Conservation (phyloP, 441 rosid genomes). For the Corymbia citriodora region DNA sequence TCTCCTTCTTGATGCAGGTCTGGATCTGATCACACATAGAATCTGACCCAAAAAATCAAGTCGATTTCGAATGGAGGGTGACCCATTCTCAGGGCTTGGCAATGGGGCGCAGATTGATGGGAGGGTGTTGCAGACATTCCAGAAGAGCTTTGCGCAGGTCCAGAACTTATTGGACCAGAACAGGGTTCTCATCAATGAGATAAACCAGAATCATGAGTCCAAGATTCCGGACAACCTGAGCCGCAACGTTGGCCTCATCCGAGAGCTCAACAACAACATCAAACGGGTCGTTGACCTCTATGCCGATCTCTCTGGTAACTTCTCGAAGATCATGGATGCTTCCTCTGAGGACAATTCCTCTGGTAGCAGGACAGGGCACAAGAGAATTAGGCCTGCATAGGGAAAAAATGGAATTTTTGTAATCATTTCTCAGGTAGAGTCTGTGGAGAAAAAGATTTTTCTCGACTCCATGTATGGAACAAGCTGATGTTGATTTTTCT, state of each 20-base stretch:
- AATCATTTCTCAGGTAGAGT: not conserved
- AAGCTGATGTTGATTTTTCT: not conserved
- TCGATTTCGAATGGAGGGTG: conserved; percentile 11
- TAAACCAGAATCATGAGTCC: conserved; percentile 18
- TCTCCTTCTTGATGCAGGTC: not conserved
- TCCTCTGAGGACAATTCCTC: conserved; percentile 16
- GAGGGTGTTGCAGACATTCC: conserved; percentile 14
- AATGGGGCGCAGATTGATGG: conserved; percentile 3
- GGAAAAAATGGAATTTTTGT: not conserved
- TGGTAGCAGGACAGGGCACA: conserved; percentile 1
- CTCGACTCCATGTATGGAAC: not conserved
- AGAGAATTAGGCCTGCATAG: conserved; percentile 23
- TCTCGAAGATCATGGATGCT: conserved; percentile 13
- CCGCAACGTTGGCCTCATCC: conserved; percentile 16
- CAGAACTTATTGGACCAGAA: conserved; percentile 19
- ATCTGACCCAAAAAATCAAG: not conserved
- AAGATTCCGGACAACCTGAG: conserved; percentile 13
- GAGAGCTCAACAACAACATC: conserved; percentile 22
- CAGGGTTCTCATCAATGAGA: conserved; percentile 14
- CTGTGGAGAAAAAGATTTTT: not conserved
- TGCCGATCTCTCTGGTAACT: conserved; percentile 13
- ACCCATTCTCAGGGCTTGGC: conserved; percentile 5
- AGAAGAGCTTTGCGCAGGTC: conserved; percentile 16
- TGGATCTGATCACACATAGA: not conserved
- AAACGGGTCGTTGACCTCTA: conserved; percentile 22